Conservation (phyloP, 352 stramenopile genomes). For the Aphanomyces stellatus region DNA sequence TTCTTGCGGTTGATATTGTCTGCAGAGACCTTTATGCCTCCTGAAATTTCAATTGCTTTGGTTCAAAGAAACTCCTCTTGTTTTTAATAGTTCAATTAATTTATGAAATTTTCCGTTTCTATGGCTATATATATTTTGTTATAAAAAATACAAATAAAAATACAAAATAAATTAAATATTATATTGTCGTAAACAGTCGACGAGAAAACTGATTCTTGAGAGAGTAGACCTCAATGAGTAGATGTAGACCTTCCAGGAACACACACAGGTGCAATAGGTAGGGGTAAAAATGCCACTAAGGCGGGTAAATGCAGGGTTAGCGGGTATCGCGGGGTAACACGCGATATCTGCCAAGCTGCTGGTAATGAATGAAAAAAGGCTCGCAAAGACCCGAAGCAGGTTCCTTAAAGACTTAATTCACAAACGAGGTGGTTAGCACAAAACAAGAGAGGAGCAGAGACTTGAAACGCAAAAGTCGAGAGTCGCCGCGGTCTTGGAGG, state of each 20-base stretch:
- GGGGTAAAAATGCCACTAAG: background rate
- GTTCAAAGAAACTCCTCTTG: background rate
- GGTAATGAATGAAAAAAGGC: background rate
- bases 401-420: too few species aligned
- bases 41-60: background rate
- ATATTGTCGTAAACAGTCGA: background rate
- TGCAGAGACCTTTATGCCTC: background rate
- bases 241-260: background rate
- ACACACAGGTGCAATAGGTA: background rate
- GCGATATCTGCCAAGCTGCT: background rate
- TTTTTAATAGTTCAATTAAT: background rate
- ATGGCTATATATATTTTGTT: background rate
- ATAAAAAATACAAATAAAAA: background rate
- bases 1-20: background rate
- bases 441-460: background rate
- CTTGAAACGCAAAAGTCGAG: background rate
- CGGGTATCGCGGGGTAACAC: background rate
- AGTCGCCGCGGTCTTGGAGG: background rate
- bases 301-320: background rate
- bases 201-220: background rate
- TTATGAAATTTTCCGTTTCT: background rate
- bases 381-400: background rate
- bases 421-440: too few species aligned
- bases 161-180: background rate
- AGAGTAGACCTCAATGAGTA: background rate